Evolutionary conservation across 2,329 filamentous ascomycete genomes (phyloP).

Genomic region (Lachnellula hyalina): DNA sequence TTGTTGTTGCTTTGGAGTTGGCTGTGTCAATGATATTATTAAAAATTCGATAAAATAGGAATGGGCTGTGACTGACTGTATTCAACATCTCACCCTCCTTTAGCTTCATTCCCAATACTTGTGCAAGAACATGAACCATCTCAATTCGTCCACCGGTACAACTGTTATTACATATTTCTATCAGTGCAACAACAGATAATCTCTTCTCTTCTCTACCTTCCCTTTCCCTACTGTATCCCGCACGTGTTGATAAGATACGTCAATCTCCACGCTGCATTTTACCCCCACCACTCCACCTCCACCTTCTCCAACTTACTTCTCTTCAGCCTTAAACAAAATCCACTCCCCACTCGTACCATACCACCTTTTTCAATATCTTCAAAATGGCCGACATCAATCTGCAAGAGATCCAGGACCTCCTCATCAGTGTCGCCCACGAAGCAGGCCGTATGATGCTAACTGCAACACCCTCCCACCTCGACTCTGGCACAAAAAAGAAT

Average conservation of each 20-base stretch:
- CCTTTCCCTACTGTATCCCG: background rate
- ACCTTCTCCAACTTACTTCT: background rate
- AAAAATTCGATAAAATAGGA: background rate
- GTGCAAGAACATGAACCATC: background rate
- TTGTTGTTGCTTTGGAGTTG: background rate
- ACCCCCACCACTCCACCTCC: background rate
- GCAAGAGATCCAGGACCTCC: conserved; percentile 55
- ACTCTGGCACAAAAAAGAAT: conserved; percentile 58
- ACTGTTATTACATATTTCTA: too few species aligned
- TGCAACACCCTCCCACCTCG: conserved; percentile 54
- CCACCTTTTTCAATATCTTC: background rate
- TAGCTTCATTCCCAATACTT: background rate
- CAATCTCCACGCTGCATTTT: background rate
- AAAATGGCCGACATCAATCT: conserved; percentile 53
- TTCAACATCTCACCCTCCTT: background rate
- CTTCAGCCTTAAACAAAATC: background rate
- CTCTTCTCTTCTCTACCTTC: background rate
- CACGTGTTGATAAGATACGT: background rate
- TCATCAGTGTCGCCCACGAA: conserved; percentile 55
- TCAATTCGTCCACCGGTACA: background rate
- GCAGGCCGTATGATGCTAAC: conserved; percentile 60
- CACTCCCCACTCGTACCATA: background rate
- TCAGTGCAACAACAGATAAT: too few species aligned
- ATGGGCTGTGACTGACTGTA: background rate
- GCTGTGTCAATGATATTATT: too few species aligned